phyloP scores from a whole-genome alignment of 2,329 filamentous ascomycete species.

The Talaromyces sp. region DNA sequence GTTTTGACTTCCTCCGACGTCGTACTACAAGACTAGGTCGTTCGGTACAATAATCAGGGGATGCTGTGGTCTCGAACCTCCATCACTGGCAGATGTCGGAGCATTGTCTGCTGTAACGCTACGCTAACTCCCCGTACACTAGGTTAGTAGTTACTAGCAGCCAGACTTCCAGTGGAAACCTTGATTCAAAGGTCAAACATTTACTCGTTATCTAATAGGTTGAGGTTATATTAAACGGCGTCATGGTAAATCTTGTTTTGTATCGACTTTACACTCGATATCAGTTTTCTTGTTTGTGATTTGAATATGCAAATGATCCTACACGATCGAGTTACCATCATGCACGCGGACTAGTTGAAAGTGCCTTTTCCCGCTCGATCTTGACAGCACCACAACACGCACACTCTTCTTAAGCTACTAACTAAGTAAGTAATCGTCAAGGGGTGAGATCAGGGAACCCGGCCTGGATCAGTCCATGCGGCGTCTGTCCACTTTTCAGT shows the following conservation, averaged over 20 bases:
- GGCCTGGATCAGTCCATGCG: conserved; percentile 14
- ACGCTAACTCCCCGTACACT: not conserved
- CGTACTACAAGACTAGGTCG: too few relatives aligned
- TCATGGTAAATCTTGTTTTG: conserved; percentile 2
- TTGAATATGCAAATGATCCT: too few relatives aligned
- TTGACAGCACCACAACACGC: too few relatives aligned
- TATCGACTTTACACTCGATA: not conserved
- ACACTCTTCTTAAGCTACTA: not conserved
- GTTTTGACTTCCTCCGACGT: too few relatives aligned
- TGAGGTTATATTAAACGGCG: conserved; percentile 5
- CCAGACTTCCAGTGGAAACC: not conserved
- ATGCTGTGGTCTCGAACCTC: too few relatives aligned
- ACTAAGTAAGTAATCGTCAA: too few relatives aligned
- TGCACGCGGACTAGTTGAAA: not conserved
- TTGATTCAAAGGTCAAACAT: not conserved
- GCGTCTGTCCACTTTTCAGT: conserved; percentile 10
- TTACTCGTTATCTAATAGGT: not conserved
- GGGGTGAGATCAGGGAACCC: not conserved
- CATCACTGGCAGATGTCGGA: not conserved
- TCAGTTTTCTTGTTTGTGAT: too few relatives aligned
- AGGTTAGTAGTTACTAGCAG: not conserved
- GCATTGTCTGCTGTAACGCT: not conserved
- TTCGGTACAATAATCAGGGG: too few relatives aligned
- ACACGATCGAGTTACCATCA: too few relatives aligned
- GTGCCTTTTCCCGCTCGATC: too few relatives aligned